Evolutionary conservation across 768 basidiomycete genomes (phyloP).

Genomic region (Mycena metata): DNA sequence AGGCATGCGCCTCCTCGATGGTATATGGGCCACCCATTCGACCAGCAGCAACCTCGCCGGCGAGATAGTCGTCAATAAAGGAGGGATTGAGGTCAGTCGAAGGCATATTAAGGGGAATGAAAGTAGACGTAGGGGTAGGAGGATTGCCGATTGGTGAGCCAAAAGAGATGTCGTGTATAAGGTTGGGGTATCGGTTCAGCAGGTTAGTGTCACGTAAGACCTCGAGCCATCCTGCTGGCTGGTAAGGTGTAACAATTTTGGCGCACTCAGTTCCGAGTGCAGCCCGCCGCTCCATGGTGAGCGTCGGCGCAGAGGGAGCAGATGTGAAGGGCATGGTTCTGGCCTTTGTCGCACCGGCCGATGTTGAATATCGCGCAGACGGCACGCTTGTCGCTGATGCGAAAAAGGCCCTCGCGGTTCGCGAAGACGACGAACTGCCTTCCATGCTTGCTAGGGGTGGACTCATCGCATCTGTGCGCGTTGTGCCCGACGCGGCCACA

Average conservation of each 20-base stretch:
- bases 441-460: slow-evolving; percentile 14
- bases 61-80: slow-evolving; percentile 26
- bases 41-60: slow-evolving; percentile 22
- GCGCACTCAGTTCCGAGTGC: no score
- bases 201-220: slow-evolving; percentile 28
- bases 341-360: neutral
- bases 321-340: slow-evolving; percentile 21
- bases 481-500: slow-evolving; percentile 13
- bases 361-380: slow-evolving; percentile 18
- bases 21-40: slow-evolving; percentile 24
- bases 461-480: neutral
- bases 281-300: slow-evolving; percentile 21
- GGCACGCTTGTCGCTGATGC: slow-evolving; percentile 1
- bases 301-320: slow-evolving; percentile 24
- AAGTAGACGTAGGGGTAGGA: slow-evolving; percentile 20
- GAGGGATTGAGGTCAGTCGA: slow-evolving; percentile 15
- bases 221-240: slow-evolving; percentile 15
- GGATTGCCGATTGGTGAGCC: slow-evolving; percentile 34
- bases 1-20: slow-evolving; percentile 14
- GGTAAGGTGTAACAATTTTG: slow-evolving; percentile 32
- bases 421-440: slow-evolving; percentile 22
- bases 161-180: slow-evolving; percentile 24
- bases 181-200: slow-evolving; percentile 27
- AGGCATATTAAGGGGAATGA: slow-evolving; percentile 29
- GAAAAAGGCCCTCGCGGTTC: slow-evolving; percentile 16